Evolutionary conservation across 805 yeast species (phyloP), one percentile per base, ranked within the genome.

Genomic region (Sungouiella thailandica): DNA sequence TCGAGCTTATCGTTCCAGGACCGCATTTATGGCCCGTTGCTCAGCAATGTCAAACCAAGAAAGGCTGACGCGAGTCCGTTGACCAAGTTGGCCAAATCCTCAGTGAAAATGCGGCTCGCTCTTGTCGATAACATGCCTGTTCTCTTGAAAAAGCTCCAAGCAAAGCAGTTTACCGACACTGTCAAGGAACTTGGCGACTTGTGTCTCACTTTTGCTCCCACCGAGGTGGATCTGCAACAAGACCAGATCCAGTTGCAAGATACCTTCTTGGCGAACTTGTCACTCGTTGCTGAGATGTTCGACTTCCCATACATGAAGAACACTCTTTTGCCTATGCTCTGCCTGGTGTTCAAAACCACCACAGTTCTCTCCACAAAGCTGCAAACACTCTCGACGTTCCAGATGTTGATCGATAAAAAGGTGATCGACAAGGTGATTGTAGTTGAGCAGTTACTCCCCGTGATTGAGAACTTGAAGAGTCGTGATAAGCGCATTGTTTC

Each of bases 1-100:
- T 85, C 96, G 3, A 80, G 80, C 44, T 65, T 88, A 29, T 72
- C 95, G 1, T 93, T 90, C 55, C 74, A 77, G 37, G 95, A 86
- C 46, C 66, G 74, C 36, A 68, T 87, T 8, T 70, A 74, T 47
- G 80, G 81, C 16, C 44, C 53, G 13, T 46, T 71, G 34, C 57
- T 59, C 29, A 47, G 47, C 28, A 51, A 50, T 23, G 37, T 47
- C 7, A 56, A 53, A 28, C 28, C 43, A 11, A 55, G 50, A 26
- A 57, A 49, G 24, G 25, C 41, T 1, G 44, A 52, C 1, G 43
- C 48, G 10, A 42, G 43, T 17, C 42, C 41, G 5, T 54, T 56
- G 30, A 41, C 50, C 3, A 59, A 47, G 29, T 43, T 66, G 26
- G 48, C 61, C 1, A 53, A 45, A 26, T 46, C 56, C 8, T 65